Base-by-base conservation (phyloP, 768 basidiomycete species). In the Symmetrospora coprosmae region DNA sequence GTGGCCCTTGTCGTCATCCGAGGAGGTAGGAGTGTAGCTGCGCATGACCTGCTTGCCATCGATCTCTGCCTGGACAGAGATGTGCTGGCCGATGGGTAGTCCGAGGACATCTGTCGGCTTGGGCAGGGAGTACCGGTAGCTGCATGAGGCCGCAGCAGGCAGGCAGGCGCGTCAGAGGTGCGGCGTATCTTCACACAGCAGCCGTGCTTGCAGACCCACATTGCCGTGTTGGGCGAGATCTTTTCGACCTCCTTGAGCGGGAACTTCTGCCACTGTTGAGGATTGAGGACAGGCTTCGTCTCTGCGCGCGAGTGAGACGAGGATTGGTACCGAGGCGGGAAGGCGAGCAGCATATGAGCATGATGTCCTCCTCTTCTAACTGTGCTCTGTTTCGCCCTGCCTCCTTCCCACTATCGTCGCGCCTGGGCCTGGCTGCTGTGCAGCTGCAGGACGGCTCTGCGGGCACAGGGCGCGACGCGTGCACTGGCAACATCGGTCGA, bases 31-130 rank as follows among this genome's bases (percentile, higher is more conserved):
- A 19, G 94, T 99, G 76, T 99, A 99, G 73, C 83, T 87, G 62
- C 94, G 82, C 68, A 81, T 79, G 69, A 99, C 76, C 39, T 83
- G 79, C 77, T 97, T 97, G 68, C 88, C 91, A 67, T 84, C 80
- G 65, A 97, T 88, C 65, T 87, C 83, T 17, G 92, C 90, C 21
- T 81, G 80, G 56, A 99, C 79, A 48, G 86, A 83, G 68, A 99
- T 87, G 78, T 99, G 94, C 75, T 96, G 89, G 50, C 94, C 94
- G 65, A 89, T 83, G 60, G 94, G 94, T 2, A 99, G 83, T 60
- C 92, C 92, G 16, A 99, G 83, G 50, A 84, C 76, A 70, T 87
- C 85, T 33, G 81, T 78, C 8, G 79, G 69, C 64, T 78, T 76
- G 33, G 87, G 87, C 17, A 96, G 79, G 23, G 78, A 82, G 73